phyloP scores from a whole-genome alignment of 2,329 filamentous ascomycete genomes.

The Didymosphaeria variabile region DNA sequence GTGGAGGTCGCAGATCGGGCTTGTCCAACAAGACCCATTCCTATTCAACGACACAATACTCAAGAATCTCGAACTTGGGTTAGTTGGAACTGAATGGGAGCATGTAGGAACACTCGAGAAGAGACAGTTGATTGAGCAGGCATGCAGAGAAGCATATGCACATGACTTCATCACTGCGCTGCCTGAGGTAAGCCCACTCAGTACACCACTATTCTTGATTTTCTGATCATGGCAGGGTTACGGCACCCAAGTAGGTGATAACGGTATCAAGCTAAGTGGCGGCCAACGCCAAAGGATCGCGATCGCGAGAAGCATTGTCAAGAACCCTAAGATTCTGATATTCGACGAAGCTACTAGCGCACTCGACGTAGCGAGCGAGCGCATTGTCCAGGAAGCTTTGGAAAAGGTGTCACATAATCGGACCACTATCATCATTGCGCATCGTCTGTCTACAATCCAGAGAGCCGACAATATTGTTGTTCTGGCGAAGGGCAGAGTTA shows the following conservation, averaged over 20 bases:
- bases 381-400: constrained; percentile 48
- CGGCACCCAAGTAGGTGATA: constrained; percentile 89
- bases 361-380: constrained; percentile 51
- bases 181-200: constrained; percentile 23
- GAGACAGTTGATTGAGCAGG: constrained; percentile 66
- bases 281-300: constrained; percentile 80
- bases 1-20: constrained; percentile 86
- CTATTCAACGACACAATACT: constrained; percentile 89
- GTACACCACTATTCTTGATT: no score
- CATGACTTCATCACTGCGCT: constrained; percentile 85
- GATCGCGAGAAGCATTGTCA: constrained; percentile 52
- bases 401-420: constrained; percentile 44
- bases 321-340: constrained; percentile 51
- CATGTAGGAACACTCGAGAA: constrained; percentile 62
- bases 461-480: constrained; percentile 80
- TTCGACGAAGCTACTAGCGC: constrained; percentile 44
- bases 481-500: constrained; percentile 71
- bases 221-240: constrained; percentile 75
- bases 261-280: constrained; percentile 87
- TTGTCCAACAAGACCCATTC: constrained; percentile 91
- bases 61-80: constrained; percentile 85
- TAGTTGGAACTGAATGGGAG: constrained; percentile 71
- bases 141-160: constrained; percentile 84
- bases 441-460: constrained; percentile 73
- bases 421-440: constrained; percentile 77